These are phyloP conservation scores for Rhexocercosporidium sp. DNA, from an alignment of 2,329 filamentous ascomycete species.

Conservation along the genomic window DNA sequence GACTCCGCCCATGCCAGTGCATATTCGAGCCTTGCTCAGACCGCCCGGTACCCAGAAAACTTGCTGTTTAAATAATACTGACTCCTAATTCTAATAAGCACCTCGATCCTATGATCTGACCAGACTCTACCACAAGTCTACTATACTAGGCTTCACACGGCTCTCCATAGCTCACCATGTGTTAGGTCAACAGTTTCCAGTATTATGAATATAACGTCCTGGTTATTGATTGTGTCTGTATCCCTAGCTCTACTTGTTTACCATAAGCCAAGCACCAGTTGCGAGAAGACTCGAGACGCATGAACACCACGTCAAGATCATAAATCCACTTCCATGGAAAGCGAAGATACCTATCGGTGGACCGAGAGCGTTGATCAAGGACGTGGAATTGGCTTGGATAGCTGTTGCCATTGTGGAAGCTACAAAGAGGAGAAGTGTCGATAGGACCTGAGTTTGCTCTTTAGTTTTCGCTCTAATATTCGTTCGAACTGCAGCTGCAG, in stretches of 20 bases:
- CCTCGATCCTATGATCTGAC: too few relatives aligned
- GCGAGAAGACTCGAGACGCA: constrained; percentile 10
- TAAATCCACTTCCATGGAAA: constrained; percentile 5
- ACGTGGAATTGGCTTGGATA: constrained; percentile 5
- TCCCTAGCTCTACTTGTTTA: neutral
- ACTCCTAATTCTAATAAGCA: too few relatives aligned
- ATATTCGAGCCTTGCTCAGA: too few relatives aligned
- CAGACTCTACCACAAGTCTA: too few relatives aligned
- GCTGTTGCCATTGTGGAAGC: constrained; percentile 10
- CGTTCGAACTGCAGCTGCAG: neutral
- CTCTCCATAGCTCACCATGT: too few relatives aligned
- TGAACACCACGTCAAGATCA: constrained; percentile 21
- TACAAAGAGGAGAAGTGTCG: constrained; percentile 14
- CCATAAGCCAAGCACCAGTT: neutral
- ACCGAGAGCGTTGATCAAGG: constrained; percentile 10
- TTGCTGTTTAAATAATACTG: too few relatives aligned
- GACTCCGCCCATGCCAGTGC: too few relatives aligned
- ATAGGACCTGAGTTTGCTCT: neutral
- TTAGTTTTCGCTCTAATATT: too few relatives aligned
- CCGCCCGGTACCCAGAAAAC: too few relatives aligned
- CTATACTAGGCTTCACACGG: too few relatives aligned
- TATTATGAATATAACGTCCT: neutral
- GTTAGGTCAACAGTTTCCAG: too few relatives aligned
- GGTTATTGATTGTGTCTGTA: neutral
- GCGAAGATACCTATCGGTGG: neutral